phyloP scores from a whole-genome alignment of 2,329 filamentous ascomycete species.

The Aphanoascus verrucosus region DNA sequence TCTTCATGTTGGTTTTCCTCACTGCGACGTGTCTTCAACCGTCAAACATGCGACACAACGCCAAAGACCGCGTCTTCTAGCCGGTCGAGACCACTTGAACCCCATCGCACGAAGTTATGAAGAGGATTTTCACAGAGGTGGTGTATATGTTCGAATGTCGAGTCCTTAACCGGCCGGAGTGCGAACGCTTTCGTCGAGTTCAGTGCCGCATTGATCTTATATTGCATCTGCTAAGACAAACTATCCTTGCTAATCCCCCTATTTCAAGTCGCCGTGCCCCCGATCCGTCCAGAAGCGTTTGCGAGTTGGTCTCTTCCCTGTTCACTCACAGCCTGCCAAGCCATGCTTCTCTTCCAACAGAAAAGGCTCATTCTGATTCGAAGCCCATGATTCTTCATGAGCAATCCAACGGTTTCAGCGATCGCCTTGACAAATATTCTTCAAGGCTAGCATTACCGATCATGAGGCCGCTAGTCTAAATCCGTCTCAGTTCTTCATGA shows the following conservation, averaged over 20 bases:
- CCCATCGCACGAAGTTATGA: background rate
- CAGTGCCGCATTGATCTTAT: background rate
- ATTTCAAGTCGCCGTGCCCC: too few species aligned
- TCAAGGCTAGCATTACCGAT: background rate
- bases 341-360: conserved; percentile 1
- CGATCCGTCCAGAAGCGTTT: too few species aligned
- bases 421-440: conserved; percentile 3
- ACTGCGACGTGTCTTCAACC: background rate
- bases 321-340: background rate
- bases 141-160: background rate
- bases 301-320: background rate
- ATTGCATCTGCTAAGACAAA: background rate
- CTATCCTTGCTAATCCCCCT: background rate
- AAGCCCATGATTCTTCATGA: conserved; percentile 5
- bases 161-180: background rate
- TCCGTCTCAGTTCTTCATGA: background rate
- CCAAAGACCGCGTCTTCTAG: background rate
- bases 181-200: background rate
- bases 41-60: background rate
- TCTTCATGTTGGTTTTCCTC: conserved; percentile 13
- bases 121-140: background rate
- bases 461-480: background rate
- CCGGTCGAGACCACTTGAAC: background rate
- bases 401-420: conserved; percentile 6
- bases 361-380: conserved; percentile 1